Conservation (phyloP, 768 basidiomycete genomes). For the Calvatia gigantea region DNA sequence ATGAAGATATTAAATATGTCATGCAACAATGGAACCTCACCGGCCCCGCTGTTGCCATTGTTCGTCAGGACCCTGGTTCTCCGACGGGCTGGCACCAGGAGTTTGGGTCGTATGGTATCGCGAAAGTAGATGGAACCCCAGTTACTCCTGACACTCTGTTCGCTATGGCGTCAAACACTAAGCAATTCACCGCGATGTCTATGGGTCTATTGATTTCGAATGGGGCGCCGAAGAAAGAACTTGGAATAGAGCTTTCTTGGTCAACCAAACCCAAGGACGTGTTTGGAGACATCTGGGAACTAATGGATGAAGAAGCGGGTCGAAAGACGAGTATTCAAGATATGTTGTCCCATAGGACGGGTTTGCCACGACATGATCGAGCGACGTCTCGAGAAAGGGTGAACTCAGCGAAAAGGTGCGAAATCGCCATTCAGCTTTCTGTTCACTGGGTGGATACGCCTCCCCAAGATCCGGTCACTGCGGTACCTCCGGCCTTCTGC, state of each 20-base stretch:
- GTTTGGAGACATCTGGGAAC: constrained; percentile 30
- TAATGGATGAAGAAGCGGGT: constrained; percentile 33
- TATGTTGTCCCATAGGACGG: constrained; percentile 40
- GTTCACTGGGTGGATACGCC: background rate
- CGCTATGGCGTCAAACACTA: constrained; percentile 39
- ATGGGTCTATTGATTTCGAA: constrained; percentile 36
- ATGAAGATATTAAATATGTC: constrained; percentile 21
- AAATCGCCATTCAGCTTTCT: background rate
- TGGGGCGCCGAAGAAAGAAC: constrained; percentile 25
- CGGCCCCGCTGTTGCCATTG: constrained; percentile 35
- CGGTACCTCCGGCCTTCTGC: constrained; percentile 38
- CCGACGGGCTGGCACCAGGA: constrained; percentile 32
- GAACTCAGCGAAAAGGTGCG: constrained; percentile 32
- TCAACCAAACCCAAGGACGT: constrained; percentile 31
- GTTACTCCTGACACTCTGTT: constrained; percentile 38
- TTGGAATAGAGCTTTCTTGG: constrained; percentile 29
- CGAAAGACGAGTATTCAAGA: constrained; percentile 33
- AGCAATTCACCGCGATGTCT: constrained; percentile 34
- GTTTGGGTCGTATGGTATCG: constrained; percentile 33
- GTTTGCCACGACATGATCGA: constrained; percentile 39
- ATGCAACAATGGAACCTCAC: constrained; percentile 31
- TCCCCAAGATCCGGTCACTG: constrained; percentile 29
- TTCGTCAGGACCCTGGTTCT: constrained; percentile 27
- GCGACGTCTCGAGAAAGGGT: constrained; percentile 25
- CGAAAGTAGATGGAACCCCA: constrained; percentile 28